These are phyloP conservation scores for Aspergillus conjunctus DNA, from an alignment of 495 filamentous ascomycete genomes.

Conservation along the genomic window DNA sequence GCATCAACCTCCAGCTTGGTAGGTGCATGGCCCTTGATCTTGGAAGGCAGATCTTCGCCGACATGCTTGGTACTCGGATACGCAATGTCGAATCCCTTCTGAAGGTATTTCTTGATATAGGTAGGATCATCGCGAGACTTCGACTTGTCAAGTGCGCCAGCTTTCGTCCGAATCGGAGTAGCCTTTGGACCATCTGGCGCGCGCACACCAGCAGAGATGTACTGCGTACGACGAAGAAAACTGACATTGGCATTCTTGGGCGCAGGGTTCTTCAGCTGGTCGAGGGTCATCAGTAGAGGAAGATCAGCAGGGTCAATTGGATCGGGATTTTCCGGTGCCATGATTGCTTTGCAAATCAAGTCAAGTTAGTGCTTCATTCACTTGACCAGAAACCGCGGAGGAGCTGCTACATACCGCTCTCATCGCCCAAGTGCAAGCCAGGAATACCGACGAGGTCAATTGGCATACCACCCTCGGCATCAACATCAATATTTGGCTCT, in stretches of 20 bases:
- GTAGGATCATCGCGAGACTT: slow-evolving; percentile 72
- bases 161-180: slow-evolving; percentile 42
- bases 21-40: slow-evolving; percentile 56
- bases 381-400: background rate
- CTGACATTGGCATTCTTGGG: slow-evolving; percentile 71
- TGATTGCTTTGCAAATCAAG: slow-evolving; percentile 62
- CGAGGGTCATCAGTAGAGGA: slow-evolving; percentile 73
- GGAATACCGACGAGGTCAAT: slow-evolving; percentile 94
- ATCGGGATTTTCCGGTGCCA: slow-evolving; percentile 68
- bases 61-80: slow-evolving; percentile 65
- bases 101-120: slow-evolving; percentile 76
- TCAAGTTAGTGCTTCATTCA: slow-evolving; percentile 17
- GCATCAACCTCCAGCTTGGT: slow-evolving; percentile 64
- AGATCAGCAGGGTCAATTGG: slow-evolving; percentile 80
- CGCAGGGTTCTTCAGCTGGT: slow-evolving; percentile 79
- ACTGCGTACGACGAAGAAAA: slow-evolving; percentile 94
- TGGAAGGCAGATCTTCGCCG: slow-evolving; percentile 52
- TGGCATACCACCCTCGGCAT: slow-evolving; percentile 97
- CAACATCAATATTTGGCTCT: slow-evolving; percentile 92
- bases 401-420: slow-evolving; percentile 70
- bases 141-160: slow-evolving; percentile 48
- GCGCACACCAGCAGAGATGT: slow-evolving; percentile 74
- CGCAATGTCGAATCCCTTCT: slow-evolving; percentile 84
- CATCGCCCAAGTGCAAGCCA: slow-evolving; percentile 90
- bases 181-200: slow-evolving; percentile 42